Evolutionary conservation across 2,329 filamentous ascomycete species (phyloP).

Genomic region (Dothistroma pini): DNA sequence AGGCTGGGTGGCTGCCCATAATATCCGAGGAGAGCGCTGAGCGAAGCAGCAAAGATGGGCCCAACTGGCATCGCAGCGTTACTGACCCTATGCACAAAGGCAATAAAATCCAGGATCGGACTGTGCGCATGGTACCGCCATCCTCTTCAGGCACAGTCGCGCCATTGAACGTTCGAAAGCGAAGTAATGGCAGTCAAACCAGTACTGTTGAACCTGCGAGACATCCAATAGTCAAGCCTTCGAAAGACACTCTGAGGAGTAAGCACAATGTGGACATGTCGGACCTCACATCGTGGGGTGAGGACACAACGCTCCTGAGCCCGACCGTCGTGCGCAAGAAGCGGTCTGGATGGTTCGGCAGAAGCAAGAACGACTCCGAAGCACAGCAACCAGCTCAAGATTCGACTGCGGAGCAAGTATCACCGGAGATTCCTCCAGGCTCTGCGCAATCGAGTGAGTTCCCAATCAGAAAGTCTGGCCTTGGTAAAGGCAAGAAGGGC

Average conservation of each 20-base stretch:
- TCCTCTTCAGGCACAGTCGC: constrained; percentile 48
- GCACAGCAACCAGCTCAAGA: neutral
- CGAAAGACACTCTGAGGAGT: constrained; percentile 20
- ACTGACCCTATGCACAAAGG: constrained; percentile 40
- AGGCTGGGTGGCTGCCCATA: constrained; percentile 42
- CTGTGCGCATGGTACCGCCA: constrained; percentile 56
- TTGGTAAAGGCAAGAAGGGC: constrained; percentile 40
- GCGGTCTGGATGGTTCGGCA: constrained; percentile 47
- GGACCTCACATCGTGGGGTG: constrained; percentile 29
- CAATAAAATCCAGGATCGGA: constrained; percentile 38
- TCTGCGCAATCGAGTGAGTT: constrained; percentile 41
- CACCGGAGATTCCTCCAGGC: constrained; percentile 28
- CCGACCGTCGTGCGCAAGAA: constrained; percentile 38
- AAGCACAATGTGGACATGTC: constrained; percentile 21
- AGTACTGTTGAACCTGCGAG: constrained; percentile 18
- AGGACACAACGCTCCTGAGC: constrained; percentile 26
- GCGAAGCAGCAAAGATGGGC: constrained; percentile 31
- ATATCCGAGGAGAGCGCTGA: constrained; percentile 50
- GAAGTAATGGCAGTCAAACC: constrained; percentile 30
- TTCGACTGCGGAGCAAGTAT: neutral
- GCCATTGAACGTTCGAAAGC: constrained; percentile 56
- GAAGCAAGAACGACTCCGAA: constrained; percentile 26
- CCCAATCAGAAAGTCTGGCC: constrained; percentile 40
- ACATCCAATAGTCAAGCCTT: constrained; percentile 19
- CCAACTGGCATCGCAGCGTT: constrained; percentile 40